Evolutionary conservation across 2,329 filamentous ascomycete species (phyloP).

Genomic region (Ascomycota sp.): DNA sequence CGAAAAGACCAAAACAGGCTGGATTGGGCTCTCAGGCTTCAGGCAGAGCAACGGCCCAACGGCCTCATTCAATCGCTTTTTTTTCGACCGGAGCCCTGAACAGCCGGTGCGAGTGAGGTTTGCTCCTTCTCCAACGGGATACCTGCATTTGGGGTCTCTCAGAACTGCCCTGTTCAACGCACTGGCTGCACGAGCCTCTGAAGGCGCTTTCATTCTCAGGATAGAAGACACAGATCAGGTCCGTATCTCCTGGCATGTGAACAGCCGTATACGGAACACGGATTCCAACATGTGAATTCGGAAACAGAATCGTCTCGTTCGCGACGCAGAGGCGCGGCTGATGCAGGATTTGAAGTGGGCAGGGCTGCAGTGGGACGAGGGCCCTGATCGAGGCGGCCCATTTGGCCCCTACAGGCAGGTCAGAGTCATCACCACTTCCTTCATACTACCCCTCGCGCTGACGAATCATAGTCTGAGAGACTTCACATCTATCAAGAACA

Average conservation of each 20-base stretch:
- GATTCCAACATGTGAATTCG: too few relatives aligned
- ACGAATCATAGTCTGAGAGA: conserved; percentile 44
- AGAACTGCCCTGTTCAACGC: conserved; percentile 93
- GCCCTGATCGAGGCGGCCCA: conserved; percentile 58
- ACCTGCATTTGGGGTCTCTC: conserved; percentile 75
- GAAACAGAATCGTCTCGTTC: conserved; percentile 51
- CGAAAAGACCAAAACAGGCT: too few relatives aligned
- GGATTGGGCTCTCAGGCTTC: too few relatives aligned
- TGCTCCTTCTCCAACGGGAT: conserved; percentile 85
- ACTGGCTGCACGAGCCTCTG: conserved; percentile 61
- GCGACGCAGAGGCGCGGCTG: conserved; percentile 55
- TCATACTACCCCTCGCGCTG: background rate
- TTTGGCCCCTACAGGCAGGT: conserved; percentile 75
- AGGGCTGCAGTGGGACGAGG: conserved; percentile 83
- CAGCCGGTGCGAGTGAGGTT: conserved; percentile 40
- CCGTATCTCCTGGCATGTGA: conserved; percentile 2
- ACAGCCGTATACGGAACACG: too few relatives aligned
- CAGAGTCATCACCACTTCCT: conserved; percentile 6
- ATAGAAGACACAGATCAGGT: conserved; percentile 93
- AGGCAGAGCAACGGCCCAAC: too few relatives aligned
- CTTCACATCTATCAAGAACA: conserved; percentile 50
- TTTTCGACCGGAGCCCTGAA: conserved; percentile 30
- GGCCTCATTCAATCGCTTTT: too few relatives aligned
- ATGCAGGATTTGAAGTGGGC: conserved; percentile 72
- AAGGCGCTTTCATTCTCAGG: conserved; percentile 63